phyloP scores from a whole-genome alignment of 371 early-diverging fungal genomes.

The Apophysomyces trapeziformis region DNA sequence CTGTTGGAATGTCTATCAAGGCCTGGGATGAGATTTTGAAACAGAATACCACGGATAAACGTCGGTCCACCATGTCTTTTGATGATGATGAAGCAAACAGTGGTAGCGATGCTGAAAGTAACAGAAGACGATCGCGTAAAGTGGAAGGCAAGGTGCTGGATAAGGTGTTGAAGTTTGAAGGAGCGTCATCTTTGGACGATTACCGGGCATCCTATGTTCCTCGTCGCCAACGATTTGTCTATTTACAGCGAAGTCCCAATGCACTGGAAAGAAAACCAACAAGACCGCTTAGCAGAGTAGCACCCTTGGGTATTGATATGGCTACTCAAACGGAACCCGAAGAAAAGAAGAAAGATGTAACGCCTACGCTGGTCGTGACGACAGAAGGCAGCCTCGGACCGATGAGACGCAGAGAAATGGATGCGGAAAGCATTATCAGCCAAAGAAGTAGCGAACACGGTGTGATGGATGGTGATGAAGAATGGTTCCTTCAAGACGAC shows the following conservation, averaged over 20 bases:
- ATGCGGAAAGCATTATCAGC: conserved; percentile 3
- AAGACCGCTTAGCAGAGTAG: conserved; percentile 12
- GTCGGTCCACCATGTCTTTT: conserved; percentile 4
- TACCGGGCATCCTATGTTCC: conserved; percentile 22
- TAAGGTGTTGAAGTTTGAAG: conserved; percentile 19
- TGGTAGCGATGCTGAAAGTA: not conserved
- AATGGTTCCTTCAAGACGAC: conserved; percentile 50
- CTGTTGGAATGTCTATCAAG: conserved; percentile 47
- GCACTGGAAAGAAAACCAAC: conserved; percentile 23
- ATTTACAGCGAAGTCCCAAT: conserved; percentile 45
- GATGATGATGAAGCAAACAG: conserved; percentile 14
- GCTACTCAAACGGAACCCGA: conserved; percentile 18
- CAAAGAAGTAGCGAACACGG: conserved; percentile 29
- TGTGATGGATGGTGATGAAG: conserved; percentile 49
- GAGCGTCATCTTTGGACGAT: conserved; percentile 35
- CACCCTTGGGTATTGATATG: conserved; percentile 14
- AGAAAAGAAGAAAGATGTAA: conserved; percentile 1
- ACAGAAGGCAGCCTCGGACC: conserved; percentile 16
- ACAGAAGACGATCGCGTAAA: too few relatives aligned
- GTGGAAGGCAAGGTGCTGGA: conserved; percentile 19
- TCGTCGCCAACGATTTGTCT: conserved; percentile 46
- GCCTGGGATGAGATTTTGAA: conserved; percentile 45
- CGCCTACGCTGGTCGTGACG: conserved; percentile 27
- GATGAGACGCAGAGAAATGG: not conserved
- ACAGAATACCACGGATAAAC: conserved; percentile 12